These are phyloP conservation scores for Zostera marina DNA, from an alignment of 116 monocot genomes.

Conservation along the genomic window DNA sequence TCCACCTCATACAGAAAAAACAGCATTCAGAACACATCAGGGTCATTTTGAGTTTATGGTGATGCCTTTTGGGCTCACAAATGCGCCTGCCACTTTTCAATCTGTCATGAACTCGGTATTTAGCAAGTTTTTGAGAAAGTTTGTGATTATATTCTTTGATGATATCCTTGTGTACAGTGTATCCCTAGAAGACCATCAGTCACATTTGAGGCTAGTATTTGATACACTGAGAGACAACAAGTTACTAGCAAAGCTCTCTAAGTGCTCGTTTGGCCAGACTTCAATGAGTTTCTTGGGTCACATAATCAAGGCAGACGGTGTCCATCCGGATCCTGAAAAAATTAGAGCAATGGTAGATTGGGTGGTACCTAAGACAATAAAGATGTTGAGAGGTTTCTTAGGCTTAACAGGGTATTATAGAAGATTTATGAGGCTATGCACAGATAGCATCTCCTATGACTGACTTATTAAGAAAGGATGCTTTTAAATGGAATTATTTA, in stretches of 20 bases:
- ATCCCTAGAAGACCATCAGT: neutral
- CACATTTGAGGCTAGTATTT: neutral
- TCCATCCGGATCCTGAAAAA: neutral
- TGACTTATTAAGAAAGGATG: neutral
- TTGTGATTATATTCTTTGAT: slow-evolving; percentile 4
- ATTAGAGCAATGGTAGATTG: neutral
- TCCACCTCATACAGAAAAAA: neutral
- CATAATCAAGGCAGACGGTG: too few species aligned
- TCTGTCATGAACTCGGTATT: slow-evolving; percentile 5
- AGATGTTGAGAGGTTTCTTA: neutral
- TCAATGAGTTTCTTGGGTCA: too few species aligned
- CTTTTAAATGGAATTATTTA: neutral
- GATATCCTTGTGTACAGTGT: slow-evolving; percentile 1
- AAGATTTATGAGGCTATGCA: neutral
- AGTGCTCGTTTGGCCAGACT: neutral
- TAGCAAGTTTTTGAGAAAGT: neutral
- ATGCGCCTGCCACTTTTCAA: slow-evolving; percentile 4
- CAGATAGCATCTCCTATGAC: neutral
- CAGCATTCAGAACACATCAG: neutral
- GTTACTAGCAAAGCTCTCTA: neutral
- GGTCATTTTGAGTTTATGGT: slow-evolving; percentile 1
- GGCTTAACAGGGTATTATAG: neutral
- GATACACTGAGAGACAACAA: neutral
- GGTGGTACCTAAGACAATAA: neutral
- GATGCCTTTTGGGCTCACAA: slow-evolving; percentile 1